Evolutionary conservation across 148 eudicot species (phyloP), one percentile per base, ranked within the genome.

Genomic region (Rhododendron williamsianum): DNA sequence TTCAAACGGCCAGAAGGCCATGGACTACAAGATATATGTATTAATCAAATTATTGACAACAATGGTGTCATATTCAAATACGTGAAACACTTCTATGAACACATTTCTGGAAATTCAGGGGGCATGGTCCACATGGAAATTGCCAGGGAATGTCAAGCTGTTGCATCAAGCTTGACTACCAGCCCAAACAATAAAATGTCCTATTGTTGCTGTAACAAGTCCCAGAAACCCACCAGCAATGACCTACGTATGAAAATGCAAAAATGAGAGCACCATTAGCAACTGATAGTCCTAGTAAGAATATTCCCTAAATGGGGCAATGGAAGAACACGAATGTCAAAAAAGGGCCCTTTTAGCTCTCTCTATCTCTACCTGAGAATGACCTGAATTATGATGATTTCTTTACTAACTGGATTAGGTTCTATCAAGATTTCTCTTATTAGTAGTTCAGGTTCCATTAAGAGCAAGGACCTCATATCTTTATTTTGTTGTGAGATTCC

Each of bases 201-300:
- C 86, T 72, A 90, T 43, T 71, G 88, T n/a, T 54, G 97, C 93
- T 58, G 92, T 93, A 54, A 88, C 73, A 63, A 93, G 48, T 56
- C 98, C 98, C 84, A 94, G 85, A 69, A 91, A 81, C 63, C 92
- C 97, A 85, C 98, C 98, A 86, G 94, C 97, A 89, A 90, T 82
- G 15, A 94, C 98, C 98, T 95, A 91, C 71, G 65, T 85, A 25
- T 60, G 15, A 77, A 73, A 63, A 80, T 15, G 33, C 23, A 82
- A 18, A 81, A 52, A 36, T 18, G 19, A n/a, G 45, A 36, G 27
- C 46, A 67, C 25, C 36, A 12, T 3, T 9, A 21, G 25, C 33
- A 35, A 27, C 25, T 15, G 4, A 27, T 25, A 48, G 72, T 27
- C 15, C 19, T 38, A 23, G 52, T 35, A 38, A 38, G 9, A 36